phyloP scores from a whole-genome alignment of 208 protist genomes.

The Crithidia acanthocephali region DNA sequence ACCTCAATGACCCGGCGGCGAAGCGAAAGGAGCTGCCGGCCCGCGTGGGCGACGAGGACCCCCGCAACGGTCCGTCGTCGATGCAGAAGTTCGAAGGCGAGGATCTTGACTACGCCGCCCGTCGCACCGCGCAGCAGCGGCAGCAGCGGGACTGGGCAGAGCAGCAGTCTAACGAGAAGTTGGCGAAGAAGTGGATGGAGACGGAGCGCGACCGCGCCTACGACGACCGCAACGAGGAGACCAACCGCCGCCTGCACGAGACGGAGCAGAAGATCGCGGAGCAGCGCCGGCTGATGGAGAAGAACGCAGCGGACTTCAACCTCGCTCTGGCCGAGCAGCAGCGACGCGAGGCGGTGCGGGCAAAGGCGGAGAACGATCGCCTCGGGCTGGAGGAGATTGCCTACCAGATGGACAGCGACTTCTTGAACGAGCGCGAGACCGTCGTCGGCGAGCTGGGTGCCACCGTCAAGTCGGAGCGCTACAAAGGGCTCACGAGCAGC shows the following conservation, averaged over 20 bases:
- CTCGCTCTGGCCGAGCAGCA: conserved; percentile 88
- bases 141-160: conserved; percentile 87
- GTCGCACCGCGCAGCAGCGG: conserved; percentile 74
- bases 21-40: conserved; percentile 85
- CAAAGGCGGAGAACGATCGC: conserved; percentile 80
- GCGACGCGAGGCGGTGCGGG: conserved; percentile 69
- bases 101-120: conserved; percentile 81
- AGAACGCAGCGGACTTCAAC: conserved; percentile 90
- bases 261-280: conserved; percentile 79
- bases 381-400: conserved; percentile 91
- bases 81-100: conserved; percentile 94
- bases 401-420: conserved; percentile 86
- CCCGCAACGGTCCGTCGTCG: conserved; percentile 78
- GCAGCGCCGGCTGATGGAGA: conserved; percentile 68
- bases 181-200: conserved; percentile 94
- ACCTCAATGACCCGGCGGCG: conserved; percentile 90
- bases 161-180: conserved; percentile 91
- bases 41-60: conserved; percentile 90
- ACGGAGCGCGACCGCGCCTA: conserved; percentile 79
- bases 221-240: conserved; percentile 90
- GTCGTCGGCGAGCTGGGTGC: conserved; percentile 72
- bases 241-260: conserved; percentile 79
- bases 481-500: conserved; percentile 75
- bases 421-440: conserved; percentile 90
- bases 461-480: conserved; percentile 79